A percentile compares a stretch with the other conserved stretches of the same genome.
These are phyloP conservation scores for Poteriospumella lacustris DNA, from an alignment of 108 stramenopile genomes.

Conservation along the genomic window DNA sequence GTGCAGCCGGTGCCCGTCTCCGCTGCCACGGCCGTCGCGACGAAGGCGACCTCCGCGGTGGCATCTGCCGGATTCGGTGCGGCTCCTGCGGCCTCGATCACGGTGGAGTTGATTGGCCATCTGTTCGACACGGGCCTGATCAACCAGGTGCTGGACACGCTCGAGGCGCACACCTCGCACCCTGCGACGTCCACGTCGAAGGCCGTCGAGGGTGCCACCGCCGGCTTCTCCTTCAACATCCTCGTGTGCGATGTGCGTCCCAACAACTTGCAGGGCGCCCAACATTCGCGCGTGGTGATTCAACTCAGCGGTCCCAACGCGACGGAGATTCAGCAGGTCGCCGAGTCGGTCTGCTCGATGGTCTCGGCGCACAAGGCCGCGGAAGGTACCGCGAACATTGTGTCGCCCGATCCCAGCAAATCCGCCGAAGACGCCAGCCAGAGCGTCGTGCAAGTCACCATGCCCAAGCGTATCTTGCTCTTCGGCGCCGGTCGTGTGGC, in stretches of 20 bases:
- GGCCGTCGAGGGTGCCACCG: too few relatives aligned
- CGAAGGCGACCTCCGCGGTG: too few relatives aligned
- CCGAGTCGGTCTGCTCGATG: not conserved
- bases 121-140: slow-evolving; percentile 75
- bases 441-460: slow-evolving; percentile 31
- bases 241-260: slow-evolving; percentile 55
- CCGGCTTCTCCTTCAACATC: slow-evolving; percentile 45
- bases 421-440: too few relatives aligned
- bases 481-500: slow-evolving; percentile 71
- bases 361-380: not conserved
- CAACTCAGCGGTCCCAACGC: not conserved
- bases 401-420: not conserved
- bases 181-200: too few relatives aligned
- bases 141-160: slow-evolving; percentile 68
- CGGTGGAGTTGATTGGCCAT: too few relatives aligned
- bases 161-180: slow-evolving; percentile 51
- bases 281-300: not conserved
- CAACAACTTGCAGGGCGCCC: not conserved
- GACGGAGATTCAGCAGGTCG: not conserved
- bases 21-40: too few relatives aligned
- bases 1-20: too few relatives aligned
- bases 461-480: slow-evolving; percentile 59
- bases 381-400: not conserved
- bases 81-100: too few relatives aligned
- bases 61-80: too few relatives aligned